phyloP scores from a whole-genome alignment of 345 rosid species.

The Mangifera indica region DNA sequence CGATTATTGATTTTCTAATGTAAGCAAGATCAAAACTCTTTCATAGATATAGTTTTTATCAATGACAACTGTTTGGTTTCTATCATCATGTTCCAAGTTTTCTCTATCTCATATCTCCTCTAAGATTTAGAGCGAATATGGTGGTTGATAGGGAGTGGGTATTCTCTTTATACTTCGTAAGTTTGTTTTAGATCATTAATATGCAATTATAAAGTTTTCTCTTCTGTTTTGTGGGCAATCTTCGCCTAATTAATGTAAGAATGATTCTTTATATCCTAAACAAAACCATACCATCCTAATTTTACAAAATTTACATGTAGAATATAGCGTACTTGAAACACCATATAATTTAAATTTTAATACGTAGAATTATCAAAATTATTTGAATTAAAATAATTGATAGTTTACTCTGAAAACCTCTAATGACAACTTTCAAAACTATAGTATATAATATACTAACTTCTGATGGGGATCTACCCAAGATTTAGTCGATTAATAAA shows the following conservation, averaged over 20 bases:
- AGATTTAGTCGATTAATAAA: too few species aligned
- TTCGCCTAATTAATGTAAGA: constrained; percentile 3
- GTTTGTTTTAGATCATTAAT: background rate
- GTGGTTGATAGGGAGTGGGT: constrained; percentile 43
- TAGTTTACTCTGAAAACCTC: too few species aligned
- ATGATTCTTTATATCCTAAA: too few species aligned
- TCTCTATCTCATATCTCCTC: constrained; percentile 34
- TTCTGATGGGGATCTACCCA: too few species aligned
- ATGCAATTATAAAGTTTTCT: background rate
- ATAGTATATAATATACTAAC: too few species aligned
- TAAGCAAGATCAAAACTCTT: constrained; percentile 43
- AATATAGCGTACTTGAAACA: too few species aligned
- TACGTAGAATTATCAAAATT: too few species aligned
- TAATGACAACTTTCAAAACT: too few species aligned
- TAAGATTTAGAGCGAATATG: constrained; percentile 39
- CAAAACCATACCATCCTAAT: too few species aligned
- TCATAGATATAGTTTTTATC: constrained; percentile 31
- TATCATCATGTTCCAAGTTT: constrained; percentile 36
- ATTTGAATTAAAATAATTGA: too few species aligned
- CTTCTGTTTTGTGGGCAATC: background rate
- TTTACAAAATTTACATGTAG: too few species aligned
- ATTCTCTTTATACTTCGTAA: constrained; percentile 9
- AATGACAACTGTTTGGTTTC: constrained; percentile 64
- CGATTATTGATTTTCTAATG: constrained; percentile 44
- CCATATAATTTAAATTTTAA: too few species aligned